Base-by-base conservation (phyloP, 768 basidiomycete species). In the Russula virescens region DNA sequence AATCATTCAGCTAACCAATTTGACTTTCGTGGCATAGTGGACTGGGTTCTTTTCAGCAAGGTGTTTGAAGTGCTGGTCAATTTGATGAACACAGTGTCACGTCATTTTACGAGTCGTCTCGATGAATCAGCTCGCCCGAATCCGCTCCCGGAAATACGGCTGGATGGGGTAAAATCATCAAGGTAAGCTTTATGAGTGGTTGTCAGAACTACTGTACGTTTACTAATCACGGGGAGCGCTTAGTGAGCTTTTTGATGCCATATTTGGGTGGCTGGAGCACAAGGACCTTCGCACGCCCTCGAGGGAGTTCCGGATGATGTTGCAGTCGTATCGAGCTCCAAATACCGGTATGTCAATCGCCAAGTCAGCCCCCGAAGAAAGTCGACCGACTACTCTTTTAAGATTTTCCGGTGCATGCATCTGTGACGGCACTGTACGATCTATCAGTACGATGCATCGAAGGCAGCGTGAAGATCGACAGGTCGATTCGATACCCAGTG, bases 41-140 rank as follows among this genome's bases (percentile, higher is more conserved):
- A 84, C 62, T 88, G 86, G 86, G 70, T 69, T 40, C 72, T 85
- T 26, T 83, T 82, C 61, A 75, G 73, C 35, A 75, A 75, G 55
- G 64, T 84, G 10, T 66, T 85, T 0, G 76, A 80, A 61, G 72
- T 72, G 13, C 73, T 75, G 6, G 67, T 80, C 18, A 68, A 62
- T 0, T 66, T 84, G 13, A 69, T 85, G 40, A 81, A 80, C 64
- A 71, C 67, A 26, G 69, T 77, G 28, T 66, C 75, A 49, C 59
- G 67, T 48, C 67, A 71, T 51, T 67, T 76, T 55, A 63, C 66
- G 14, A 55, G 65, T 13, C 66, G 82, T 6, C 59, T 79, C n/a
- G 68, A 68, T 1, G 60, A 70, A 23, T 71, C 67, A 34, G 56
- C 38, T 23, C 60, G 63, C 18, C 68, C 50, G 14, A 40, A 47